Evolutionary conservation across 345 rosid species (phyloP).

Genomic region (Hibiscus syriacus): DNA sequence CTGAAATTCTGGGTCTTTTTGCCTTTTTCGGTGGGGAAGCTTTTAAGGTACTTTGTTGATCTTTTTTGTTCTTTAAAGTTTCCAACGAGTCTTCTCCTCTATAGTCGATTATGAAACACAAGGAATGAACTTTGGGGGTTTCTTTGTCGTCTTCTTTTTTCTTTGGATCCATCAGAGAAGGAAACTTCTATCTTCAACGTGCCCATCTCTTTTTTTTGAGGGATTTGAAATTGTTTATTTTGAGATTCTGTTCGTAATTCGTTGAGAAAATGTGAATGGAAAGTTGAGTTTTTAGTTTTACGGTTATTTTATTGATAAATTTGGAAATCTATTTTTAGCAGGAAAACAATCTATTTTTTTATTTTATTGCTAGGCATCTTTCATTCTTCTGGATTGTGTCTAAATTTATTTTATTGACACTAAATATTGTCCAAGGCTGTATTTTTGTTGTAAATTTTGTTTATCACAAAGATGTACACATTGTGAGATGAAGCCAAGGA

Average conservation of each 20-base stretch:
- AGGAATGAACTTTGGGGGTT: constrained; percentile 11
- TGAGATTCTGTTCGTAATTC: neutral
- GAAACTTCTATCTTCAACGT: neutral
- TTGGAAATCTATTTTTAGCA: constrained; percentile 14
- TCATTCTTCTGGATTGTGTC: neutral
- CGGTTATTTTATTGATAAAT: neutral
- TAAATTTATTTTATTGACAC: no score
- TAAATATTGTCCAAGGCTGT: neutral
- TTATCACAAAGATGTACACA: no score
- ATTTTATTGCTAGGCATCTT: neutral
- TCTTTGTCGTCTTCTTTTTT: neutral
- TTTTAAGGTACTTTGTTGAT: constrained; percentile 11
- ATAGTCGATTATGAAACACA: constrained; percentile 22
- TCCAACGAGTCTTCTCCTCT: constrained; percentile 25
- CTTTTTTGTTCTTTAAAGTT: neutral
- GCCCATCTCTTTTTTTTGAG: neutral
- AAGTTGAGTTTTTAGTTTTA: neutral
- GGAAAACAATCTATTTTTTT: neutral
- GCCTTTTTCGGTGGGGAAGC: neutral
- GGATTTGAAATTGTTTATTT: neutral
- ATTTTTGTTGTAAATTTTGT: neutral
- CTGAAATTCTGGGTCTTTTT: neutral
- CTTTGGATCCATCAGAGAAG: neutral
- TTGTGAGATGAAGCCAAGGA: no score
- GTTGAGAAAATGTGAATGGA: neutral